Conservation (phyloP, 1,284 basidiomycete genomes). For the Ustilago shanxiensis region DNA sequence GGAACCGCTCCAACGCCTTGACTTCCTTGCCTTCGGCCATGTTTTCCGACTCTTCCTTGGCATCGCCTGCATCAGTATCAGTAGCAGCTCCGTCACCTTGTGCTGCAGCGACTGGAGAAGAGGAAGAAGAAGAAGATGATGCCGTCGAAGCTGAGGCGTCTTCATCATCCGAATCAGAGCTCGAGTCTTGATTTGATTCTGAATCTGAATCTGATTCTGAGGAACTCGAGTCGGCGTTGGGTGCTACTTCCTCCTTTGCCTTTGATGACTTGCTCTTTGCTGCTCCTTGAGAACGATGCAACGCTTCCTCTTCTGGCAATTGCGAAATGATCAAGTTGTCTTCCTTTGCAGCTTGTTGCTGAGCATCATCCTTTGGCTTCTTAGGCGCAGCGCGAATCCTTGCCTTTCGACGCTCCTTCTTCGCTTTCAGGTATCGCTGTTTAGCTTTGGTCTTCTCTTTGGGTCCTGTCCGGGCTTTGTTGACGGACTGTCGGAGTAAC, state of each 20-base stretch:
- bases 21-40: constrained; percentile 9
- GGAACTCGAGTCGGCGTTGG: too few relatives aligned
- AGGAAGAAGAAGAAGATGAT: constrained; percentile 15
- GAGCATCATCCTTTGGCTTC: constrained; percentile 46
- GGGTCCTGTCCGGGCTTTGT: constrained; percentile 36
- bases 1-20: constrained; percentile 37
- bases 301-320: constrained; percentile 36
- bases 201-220: constrained; percentile 1
- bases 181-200: constrained; percentile 11
- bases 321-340: constrained; percentile 30
- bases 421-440: constrained; percentile 64
- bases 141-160: too few relatives aligned
- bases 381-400: constrained; percentile 54
- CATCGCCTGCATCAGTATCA: not conserved
- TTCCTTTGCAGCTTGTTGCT: constrained; percentile 3
- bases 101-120: not conserved
- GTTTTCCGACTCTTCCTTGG: not conserved
- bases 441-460: constrained; percentile 67
- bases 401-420: constrained; percentile 64
- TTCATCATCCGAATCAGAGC: constrained; percentile 5
- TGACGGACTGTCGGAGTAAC: constrained; percentile 43
- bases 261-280: constrained; percentile 10
- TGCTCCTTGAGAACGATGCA: constrained; percentile 23
- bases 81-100: not conserved
- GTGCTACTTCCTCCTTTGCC: not conserved